Base-by-base conservation (phyloP, 1,284 basidiomycete species). In the Mycena citricolor region DNA sequence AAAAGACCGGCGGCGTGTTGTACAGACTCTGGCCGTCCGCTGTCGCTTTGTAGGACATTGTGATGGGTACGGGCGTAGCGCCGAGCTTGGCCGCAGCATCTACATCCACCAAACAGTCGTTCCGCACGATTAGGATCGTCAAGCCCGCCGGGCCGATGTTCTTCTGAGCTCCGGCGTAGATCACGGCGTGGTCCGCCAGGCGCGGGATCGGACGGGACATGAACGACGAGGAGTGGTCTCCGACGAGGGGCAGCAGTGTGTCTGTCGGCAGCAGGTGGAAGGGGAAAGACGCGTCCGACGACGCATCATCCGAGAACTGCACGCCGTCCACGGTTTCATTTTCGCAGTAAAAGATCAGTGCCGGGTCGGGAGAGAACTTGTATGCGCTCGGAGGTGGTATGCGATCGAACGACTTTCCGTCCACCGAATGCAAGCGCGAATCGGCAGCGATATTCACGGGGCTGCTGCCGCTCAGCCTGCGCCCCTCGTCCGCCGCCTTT, bases 141-240 rank as follows among this genome's bases (percentile, higher is more conserved):
- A 97, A 73, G 3, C 97, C 97, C 0, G 94, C 86, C 1, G 97
- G 97, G 4, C 95, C 97, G 39, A 99, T 76, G 65, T 99, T 99
- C 76, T 99, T 99, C 68, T 99, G 97, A n/a, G 90, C 97, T 30
- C 97, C 97, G 10, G 95, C 97, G 64, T 90, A 99, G 59, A 99
- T 88, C 60, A 99, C 75, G 4, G 91, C 93, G 64, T 97, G 91
- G 61, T 89, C 86, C 30, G 84, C 83, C 36, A 97, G 76, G 54
- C 82, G 79, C 4, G 88, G 86, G 60, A 99, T 97, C 26, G 88
- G 88, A n/a, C 94, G 81, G 32, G 90, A 94, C 79, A 99, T 89
- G 76, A 99, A 98, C 47, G 94, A 95, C 36, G 92, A 95, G 11
- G 92, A 97, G 68, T 97, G 90, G 71, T 99, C 97, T 37, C 82